Conservation (phyloP, 306 rosid species). For the Cucurbita ficifolia region DNA sequence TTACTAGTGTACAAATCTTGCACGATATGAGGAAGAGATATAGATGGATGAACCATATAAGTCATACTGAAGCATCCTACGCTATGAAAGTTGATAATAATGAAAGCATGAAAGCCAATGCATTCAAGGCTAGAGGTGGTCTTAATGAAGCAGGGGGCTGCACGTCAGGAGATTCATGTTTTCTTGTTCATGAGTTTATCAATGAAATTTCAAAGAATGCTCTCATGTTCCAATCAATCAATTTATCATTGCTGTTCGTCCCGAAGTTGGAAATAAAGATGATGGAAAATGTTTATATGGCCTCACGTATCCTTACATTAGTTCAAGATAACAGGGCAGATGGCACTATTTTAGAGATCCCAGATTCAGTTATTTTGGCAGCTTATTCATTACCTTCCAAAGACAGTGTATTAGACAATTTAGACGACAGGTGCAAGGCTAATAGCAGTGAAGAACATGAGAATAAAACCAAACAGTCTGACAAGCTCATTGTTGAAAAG, state of each 20-base stretch:
- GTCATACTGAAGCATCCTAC: slow-evolving; percentile 13
- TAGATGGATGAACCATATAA: slow-evolving; percentile 30
- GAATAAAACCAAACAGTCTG: slow-evolving; percentile 17
- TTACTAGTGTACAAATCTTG: slow-evolving; percentile 26
- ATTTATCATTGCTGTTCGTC: slow-evolving; percentile 12
- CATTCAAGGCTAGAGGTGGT: slow-evolving; percentile 4
- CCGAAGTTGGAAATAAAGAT: slow-evolving; percentile 12
- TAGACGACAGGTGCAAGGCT: slow-evolving; percentile 15
- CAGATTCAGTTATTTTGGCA: slow-evolving; percentile 19
- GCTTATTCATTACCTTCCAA: slow-evolving; percentile 25
- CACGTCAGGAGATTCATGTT: slow-evolving; percentile 15
- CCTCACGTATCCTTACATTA: slow-evolving; percentile 31
- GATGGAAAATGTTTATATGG: slow-evolving; percentile 23
- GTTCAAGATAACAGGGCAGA: slow-evolving; percentile 19
- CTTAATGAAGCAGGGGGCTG: slow-evolving; percentile 9
- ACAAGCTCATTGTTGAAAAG: slow-evolving; percentile 14
- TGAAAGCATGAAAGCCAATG: slow-evolving; percentile 20
- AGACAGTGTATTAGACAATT: slow-evolving; percentile 17
- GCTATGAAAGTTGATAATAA: slow-evolving; percentile 15
- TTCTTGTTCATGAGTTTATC: slow-evolving; percentile 13
- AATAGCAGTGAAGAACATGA: slow-evolving; percentile 29
- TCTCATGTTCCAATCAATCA: slow-evolving; percentile 9
- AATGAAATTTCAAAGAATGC: slow-evolving; percentile 13
- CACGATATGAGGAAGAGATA: slow-evolving; percentile 23
- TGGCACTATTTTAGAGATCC: slow-evolving; percentile 14